Evolutionary conservation across 2,329 filamentous ascomycete species (phyloP).

Genomic region (Escovopsis sp.): DNA sequence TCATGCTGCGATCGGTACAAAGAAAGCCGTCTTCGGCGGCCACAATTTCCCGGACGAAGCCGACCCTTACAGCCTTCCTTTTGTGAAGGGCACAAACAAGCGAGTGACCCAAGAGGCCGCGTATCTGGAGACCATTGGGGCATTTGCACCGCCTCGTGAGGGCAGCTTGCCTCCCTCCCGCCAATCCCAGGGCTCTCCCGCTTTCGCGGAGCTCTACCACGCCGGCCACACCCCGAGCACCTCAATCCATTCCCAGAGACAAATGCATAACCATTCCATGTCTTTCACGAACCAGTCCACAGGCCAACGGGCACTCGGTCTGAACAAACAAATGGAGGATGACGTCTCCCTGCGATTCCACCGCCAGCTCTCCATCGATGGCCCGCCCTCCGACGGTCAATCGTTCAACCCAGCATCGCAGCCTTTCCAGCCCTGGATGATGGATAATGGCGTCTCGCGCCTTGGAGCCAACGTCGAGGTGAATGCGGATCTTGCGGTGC

Average conservation of each 20-base stretch:
- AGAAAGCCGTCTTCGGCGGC: constrained; percentile 14
- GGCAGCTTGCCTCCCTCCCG: constrained; percentile 41
- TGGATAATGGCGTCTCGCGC: constrained; percentile 14
- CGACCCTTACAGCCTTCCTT: constrained; percentile 12
- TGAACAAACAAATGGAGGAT: constrained; percentile 24
- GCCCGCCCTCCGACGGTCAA: constrained; percentile 9
- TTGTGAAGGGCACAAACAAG: constrained; percentile 15
- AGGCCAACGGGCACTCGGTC: constrained; percentile 22
- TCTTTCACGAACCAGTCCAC: constrained; percentile 28
- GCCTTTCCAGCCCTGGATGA: constrained; percentile 32
- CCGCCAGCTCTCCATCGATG: constrained; percentile 21
- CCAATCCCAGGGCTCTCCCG: constrained; percentile 32
- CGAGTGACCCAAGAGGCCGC: constrained; percentile 23
- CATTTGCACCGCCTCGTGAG: constrained; percentile 31
- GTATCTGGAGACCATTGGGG: constrained; percentile 24
- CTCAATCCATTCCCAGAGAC: constrained; percentile 33
- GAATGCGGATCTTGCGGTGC: constrained; percentile 17
- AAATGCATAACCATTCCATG: constrained; percentile 27
- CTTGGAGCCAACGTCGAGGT: constrained; percentile 18
- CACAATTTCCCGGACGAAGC: constrained; percentile 12
- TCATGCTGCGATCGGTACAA: constrained; percentile 30
- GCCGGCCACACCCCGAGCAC: constrained; percentile 26
- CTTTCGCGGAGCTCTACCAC: constrained; percentile 19
- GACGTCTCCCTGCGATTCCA: constrained; percentile 21
- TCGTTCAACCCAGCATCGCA: constrained; percentile 18